Evolutionary conservation across 148 eudicot species (phyloP).

Genomic region (Camellia japonica): DNA sequence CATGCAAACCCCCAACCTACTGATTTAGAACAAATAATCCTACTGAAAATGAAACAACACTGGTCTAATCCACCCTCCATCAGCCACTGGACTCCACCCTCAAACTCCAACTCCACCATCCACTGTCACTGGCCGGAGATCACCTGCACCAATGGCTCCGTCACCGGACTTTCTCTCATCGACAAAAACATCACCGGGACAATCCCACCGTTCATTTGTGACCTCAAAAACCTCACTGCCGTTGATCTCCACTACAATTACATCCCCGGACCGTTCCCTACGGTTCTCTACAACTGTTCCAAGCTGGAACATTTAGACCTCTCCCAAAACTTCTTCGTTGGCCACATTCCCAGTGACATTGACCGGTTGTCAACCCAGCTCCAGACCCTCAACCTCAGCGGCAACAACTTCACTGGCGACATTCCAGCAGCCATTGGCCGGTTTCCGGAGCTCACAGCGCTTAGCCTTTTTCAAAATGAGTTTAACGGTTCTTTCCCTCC

Average conservation of each 20-base stretch:
- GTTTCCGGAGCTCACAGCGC: constrained; percentile 18
- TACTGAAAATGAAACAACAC: constrained; percentile 23
- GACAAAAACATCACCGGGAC: constrained; percentile 16
- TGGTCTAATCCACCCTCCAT: constrained; percentile 28
- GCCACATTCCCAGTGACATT: constrained; percentile 27
- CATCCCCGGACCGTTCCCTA: constrained; percentile 34
- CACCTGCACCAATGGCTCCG: constrained; percentile 20
- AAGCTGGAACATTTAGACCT: constrained; percentile 33
- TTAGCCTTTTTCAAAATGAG: not conserved
- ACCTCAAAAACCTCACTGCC: constrained; percentile 30
- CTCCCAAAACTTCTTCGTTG: constrained; percentile 25
- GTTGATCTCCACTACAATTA: constrained; percentile 22
- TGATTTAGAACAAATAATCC: constrained; percentile 18
- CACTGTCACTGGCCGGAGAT: constrained; percentile 41
- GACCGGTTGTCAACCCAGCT: constrained; percentile 21
- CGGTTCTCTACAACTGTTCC: constrained; percentile 35
- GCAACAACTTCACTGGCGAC: constrained; percentile 40
- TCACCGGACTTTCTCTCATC: constrained; percentile 18
- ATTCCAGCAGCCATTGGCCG: constrained; percentile 30
- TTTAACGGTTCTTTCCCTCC: constrained; percentile 32
- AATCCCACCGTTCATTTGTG: constrained; percentile 32
- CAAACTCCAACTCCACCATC: not conserved
- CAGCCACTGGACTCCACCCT: constrained; percentile 26
- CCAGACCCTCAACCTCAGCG: constrained; percentile 5
- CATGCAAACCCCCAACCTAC: constrained; percentile 21